phyloP scores from a whole-genome alignment of 2,329 filamentous ascomycete genomes.

The Pestalotiopsis sp. region DNA sequence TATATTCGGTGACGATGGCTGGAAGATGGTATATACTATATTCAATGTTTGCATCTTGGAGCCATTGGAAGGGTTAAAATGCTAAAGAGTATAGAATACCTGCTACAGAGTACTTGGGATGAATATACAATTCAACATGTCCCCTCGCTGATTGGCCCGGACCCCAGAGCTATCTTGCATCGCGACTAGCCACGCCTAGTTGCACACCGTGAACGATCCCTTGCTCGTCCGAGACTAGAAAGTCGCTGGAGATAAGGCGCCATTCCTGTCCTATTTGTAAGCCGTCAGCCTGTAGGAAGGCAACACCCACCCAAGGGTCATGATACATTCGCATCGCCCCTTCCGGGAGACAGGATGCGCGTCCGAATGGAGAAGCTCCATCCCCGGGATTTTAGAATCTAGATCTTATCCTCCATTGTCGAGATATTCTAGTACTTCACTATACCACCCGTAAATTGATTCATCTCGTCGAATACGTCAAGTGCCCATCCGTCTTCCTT shows the following conservation, averaged over 20 bases:
- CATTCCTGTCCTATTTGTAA: slow-evolving; percentile 6
- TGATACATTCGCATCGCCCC: background rate
- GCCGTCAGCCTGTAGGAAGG: slow-evolving; percentile 2
- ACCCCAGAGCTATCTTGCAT: background rate
- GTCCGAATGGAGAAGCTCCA: slow-evolving; percentile 4
- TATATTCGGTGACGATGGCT: background rate
- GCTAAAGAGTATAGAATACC: too few species aligned
- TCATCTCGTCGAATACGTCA: background rate
- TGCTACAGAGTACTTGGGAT: background rate
- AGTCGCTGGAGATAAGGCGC: slow-evolving; percentile 7
- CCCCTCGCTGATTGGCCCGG: background rate
- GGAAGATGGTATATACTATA: background rate
- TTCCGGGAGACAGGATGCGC: background rate
- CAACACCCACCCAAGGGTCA: background rate
- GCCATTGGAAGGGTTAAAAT: too few species aligned
- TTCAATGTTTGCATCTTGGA: background rate
- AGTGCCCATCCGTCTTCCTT: background rate
- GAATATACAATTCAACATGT: background rate
- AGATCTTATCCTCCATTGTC: background rate
- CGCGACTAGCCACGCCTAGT: background rate
- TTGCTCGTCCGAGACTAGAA: background rate
- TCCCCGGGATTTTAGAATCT: background rate
- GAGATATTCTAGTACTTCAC: background rate
- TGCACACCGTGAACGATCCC: background rate
- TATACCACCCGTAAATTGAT: background rate